A percentile compares a stretch with the other conserved stretches of the same genome.
phyloP scores from a whole-genome alignment of 495 filamentous ascomycete species.

The Penicillium robsamsonii region DNA sequence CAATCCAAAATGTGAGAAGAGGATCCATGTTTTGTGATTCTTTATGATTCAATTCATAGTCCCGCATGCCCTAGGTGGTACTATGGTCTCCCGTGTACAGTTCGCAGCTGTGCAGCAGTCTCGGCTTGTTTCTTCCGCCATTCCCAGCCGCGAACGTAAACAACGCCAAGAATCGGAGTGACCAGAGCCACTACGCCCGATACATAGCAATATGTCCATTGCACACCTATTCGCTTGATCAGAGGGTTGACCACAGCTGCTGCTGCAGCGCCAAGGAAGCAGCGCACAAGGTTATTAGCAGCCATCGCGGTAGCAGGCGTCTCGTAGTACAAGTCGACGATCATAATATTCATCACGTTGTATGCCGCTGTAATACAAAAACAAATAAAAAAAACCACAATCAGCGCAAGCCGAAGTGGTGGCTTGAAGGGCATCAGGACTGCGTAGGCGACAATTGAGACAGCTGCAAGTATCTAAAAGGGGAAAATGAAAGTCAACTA shows the following conservation, averaged over 20 bases:
- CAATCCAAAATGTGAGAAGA: background rate
- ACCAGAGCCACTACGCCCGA: conserved; percentile 12
- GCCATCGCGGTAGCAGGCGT: conserved; percentile 63
- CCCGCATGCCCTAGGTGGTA: background rate
- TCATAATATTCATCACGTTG: conserved; percentile 36
- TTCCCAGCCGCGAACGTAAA: conserved; percentile 20
- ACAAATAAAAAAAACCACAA: conserved; percentile 54
- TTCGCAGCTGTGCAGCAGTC: background rate
- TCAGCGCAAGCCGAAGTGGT: conserved; percentile 47
- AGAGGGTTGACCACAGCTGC: conserved; percentile 59
- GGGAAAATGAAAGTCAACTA: background rate
- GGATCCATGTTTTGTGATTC: background rate
- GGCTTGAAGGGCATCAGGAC: conserved; percentile 16
- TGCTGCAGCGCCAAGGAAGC: conserved; percentile 61
- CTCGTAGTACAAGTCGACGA: conserved; percentile 62
- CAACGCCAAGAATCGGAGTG: conserved; percentile 18
- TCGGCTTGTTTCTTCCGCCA: conserved; percentile 14
- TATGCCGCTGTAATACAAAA: conserved; percentile 54
- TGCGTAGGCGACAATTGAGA: conserved; percentile 20
- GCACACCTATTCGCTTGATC: conserved; percentile 33
- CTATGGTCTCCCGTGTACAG: background rate
- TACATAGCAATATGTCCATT: conserved; percentile 23
- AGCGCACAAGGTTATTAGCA: conserved; percentile 67
- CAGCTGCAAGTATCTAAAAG: conserved; percentile 19
- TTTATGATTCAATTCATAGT: background rate